Base-by-base conservation (phyloP, 2,329 filamentous ascomycete genomes). In the Westerdykella aurantiaca region DNA sequence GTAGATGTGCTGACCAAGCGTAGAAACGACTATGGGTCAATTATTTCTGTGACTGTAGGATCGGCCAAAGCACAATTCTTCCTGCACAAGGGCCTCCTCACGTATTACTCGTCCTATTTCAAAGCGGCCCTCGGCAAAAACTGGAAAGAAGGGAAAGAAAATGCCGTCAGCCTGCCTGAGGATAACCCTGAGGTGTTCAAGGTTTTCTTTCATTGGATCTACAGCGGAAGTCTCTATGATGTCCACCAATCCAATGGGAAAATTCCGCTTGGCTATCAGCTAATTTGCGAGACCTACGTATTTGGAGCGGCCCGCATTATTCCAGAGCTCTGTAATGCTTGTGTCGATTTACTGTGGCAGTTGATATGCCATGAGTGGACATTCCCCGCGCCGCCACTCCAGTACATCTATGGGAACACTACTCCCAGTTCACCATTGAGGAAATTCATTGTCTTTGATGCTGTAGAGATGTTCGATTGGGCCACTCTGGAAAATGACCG, bases 41-140 rank as follows among this genome's bases (percentile, higher is more conserved):
- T 29, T 12, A 7, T 29, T 29, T 29, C 25, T 12, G 25, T 29
- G 25, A 29, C 25, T 3, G 25, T 29, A 9, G 25, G 25, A 29
- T 10, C 7, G 11, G 25, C 25, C 7, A 14, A 31, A 14, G 21
- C 42, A 23, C 17, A 13, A 16, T 57, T 55, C 37, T 29, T 42
- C 12, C 41, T 53, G 4, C 51, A 60, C 48, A 47, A 48, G 23
- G 49, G 43, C 3, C 33, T 57, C 3, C 33, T 58, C 6, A 38
- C 33, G 4, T 55, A 53, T 46, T 53, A 53, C 41, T 57, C 54
- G 2, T 45, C 45, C 31, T 57, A 53, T 42, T 60, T 60, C 39
- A 29, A 39, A 9, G 44, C 46, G 3, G 49, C 53, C 4, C 41
- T 54, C 35, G 41, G 47, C 7, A 45, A 49, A 5, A 25, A 39